Evolutionary conservation across 768 basidiomycete species (phyloP).

Genomic region (Xerocomellus dryophilus): DNA sequence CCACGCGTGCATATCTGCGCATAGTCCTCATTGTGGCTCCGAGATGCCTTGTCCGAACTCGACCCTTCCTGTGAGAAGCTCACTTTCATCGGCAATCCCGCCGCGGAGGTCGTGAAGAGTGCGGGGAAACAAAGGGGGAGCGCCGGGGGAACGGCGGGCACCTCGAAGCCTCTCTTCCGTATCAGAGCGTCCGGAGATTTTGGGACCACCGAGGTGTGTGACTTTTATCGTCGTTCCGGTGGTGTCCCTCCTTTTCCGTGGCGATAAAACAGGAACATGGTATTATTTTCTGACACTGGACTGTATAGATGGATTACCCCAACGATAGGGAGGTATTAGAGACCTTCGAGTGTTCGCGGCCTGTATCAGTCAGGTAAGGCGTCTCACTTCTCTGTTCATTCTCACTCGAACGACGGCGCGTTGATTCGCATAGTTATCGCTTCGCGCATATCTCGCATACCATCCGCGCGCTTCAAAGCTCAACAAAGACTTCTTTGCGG

Average conservation of each 20-base stretch:
- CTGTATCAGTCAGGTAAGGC: conserved; percentile 67
- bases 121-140: conserved; percentile 14
- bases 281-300: neutral
- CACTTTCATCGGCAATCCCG: conserved; percentile 77
- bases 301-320: conserved; percentile 88
- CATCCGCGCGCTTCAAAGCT: conserved; percentile 72
- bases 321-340: conserved; percentile 90
- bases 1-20: conserved; percentile 12
- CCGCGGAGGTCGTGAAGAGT: conserved; percentile 27
- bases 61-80: conserved; percentile 86
- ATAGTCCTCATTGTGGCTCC: conserved; percentile 81
- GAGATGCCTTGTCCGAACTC: conserved; percentile 87
- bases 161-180: conserved; percentile 61
- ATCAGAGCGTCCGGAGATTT: conserved; percentile 80
- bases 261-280: neutral
- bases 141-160: neutral
- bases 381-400: neutral
- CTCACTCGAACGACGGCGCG: neutral
- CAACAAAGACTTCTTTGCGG: conserved; percentile 84
- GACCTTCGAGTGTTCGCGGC: conserved; percentile 74
- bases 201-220: conserved; percentile 76
- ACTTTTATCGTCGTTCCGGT: neutral
- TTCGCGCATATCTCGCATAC: conserved; percentile 74
- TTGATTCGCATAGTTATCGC: conserved; percentile 59
- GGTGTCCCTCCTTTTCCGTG: neutral